Conservation (phyloP, 164 flowering plant genomes). For the Houttuynia cordata region DNA sequence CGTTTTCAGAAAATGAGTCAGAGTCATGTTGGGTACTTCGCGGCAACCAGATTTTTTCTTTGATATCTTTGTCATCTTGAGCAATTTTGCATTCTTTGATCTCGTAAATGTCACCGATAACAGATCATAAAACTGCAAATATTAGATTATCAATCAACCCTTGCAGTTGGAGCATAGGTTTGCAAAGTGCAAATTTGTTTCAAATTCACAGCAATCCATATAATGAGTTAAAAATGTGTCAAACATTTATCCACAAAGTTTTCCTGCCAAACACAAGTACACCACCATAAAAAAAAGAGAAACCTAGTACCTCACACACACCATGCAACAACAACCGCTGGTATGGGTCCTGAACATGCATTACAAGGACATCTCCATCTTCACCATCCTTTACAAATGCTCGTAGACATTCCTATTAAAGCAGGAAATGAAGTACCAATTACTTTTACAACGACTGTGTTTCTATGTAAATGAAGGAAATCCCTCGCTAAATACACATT, state of each 20-base stretch:
- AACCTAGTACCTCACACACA: slow-evolving; percentile 66
- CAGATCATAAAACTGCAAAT: slow-evolving; percentile 69
- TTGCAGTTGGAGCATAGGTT: not conserved
- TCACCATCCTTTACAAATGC: slow-evolving; percentile 37
- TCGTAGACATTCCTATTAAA: slow-evolving; percentile 50
- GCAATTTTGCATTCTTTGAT: slow-evolving; percentile 17
- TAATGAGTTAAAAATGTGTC: not conserved
- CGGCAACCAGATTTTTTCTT: slow-evolving; percentile 39
- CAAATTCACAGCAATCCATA: not conserved
- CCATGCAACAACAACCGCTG: slow-evolving; percentile 85
- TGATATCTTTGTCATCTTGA: slow-evolving; percentile 53
- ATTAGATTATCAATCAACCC: not conserved
- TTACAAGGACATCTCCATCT: slow-evolving; percentile 39
- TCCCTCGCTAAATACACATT: not conserved
- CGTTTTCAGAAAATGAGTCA: slow-evolving; percentile 63
- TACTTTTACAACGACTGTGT: not conserved
- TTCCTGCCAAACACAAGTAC: too few relatives aligned
- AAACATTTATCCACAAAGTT: not conserved
- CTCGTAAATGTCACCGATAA: slow-evolving; percentile 42
- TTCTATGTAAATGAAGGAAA: not conserved
- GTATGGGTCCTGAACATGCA: slow-evolving; percentile 72
- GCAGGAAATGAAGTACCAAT: not conserved
- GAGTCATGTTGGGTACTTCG: slow-evolving; percentile 50
- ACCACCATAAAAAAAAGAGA: not conserved
- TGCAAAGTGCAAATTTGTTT: not conserved